Percentiles rank a stretch among this genome's conserved stretches.
Evolutionary conservation across 768 basidiomycete species (phyloP).

Genomic region (Grammothele lineata): DNA sequence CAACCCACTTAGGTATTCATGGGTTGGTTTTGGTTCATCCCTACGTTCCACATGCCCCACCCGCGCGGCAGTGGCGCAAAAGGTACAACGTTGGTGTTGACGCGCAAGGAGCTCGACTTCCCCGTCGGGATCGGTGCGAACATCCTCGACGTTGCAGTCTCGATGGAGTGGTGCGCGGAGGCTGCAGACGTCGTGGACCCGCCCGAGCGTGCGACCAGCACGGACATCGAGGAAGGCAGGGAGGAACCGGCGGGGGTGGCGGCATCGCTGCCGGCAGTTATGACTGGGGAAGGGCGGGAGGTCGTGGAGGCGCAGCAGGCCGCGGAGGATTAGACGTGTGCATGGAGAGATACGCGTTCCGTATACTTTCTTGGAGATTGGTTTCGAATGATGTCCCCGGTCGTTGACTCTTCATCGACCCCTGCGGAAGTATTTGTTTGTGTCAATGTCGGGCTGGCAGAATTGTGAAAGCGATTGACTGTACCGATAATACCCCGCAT

Average conservation of each 20-base stretch:
- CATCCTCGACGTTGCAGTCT: slow-evolving; percentile 64
- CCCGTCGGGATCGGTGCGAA: slow-evolving; percentile 66
- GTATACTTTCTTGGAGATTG: no score
- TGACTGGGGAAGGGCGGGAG: slow-evolving; percentile 20
- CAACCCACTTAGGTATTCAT: slow-evolving; percentile 66
- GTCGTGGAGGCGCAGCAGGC: slow-evolving; percentile 32
- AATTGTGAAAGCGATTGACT: no score
- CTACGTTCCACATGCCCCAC: slow-evolving; percentile 72
- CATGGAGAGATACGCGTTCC: no score
- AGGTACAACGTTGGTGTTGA: slow-evolving; percentile 40
- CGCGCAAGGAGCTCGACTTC: slow-evolving; percentile 71
- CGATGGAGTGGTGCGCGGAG: slow-evolving; percentile 37
- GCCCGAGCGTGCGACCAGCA: slow-evolving; percentile 24
- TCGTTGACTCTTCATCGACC: no score
- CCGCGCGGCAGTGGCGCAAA: slow-evolving; percentile 26
- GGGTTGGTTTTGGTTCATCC: slow-evolving; percentile 86
- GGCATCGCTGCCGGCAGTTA: slow-evolving; percentile 29
- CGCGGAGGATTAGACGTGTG: slow-evolving; percentile 20
- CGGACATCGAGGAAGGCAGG: slow-evolving; percentile 21
- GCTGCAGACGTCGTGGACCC: slow-evolving; percentile 19
- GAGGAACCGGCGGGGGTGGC: slow-evolving; percentile 28
- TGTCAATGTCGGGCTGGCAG: no score
- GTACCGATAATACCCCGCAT: no score
- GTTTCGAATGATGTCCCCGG: no score
- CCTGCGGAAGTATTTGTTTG: no score